Percentiles rank a stretch among this genome's conserved stretches.
phyloP scores from a whole-genome alignment of 2,329 filamentous ascomycete genomes.

The Fusarium nematophilum region DNA sequence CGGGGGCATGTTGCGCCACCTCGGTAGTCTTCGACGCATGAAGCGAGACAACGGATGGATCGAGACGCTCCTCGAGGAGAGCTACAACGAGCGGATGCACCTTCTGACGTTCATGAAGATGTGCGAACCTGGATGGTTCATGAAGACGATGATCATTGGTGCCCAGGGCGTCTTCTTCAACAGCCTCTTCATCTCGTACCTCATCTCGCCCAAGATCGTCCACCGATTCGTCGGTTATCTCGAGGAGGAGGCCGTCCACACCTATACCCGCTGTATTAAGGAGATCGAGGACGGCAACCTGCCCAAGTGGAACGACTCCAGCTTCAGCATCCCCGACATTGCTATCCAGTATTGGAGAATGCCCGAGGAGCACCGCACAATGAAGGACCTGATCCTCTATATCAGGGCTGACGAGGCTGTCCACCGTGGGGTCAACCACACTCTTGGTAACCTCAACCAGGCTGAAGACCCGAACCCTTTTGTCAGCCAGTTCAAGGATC shows the following conservation, averaged over 20 bases:
- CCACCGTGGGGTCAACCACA: slow-evolving; percentile 96
- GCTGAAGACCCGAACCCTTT: slow-evolving; percentile 93
- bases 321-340: slow-evolving; percentile 85
- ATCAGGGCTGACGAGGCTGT: slow-evolving; percentile 90
- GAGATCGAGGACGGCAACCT: slow-evolving; percentile 89
- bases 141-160: slow-evolving; percentile 90
- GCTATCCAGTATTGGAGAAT: slow-evolving; percentile 94
- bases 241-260: slow-evolving; percentile 96
- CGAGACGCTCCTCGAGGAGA: slow-evolving; percentile 89
- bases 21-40: slow-evolving; percentile 84
- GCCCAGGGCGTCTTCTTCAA: slow-evolving; percentile 99
- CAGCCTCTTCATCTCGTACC: slow-evolving; percentile 87
- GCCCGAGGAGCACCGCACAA: slow-evolving; percentile 82
- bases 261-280: slow-evolving; percentile 88
- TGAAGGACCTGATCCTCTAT: slow-evolving; percentile 89
- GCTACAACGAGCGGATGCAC: slow-evolving; percentile 95
- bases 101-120: slow-evolving; percentile 93
- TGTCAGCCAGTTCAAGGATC: slow-evolving; percentile 82
- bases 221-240: slow-evolving; percentile 98
- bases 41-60: slow-evolving; percentile 98
- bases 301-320: slow-evolving; percentile 78
- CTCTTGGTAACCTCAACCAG: slow-evolving; percentile 87
- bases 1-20: slow-evolving; percentile 90
- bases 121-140: slow-evolving; percentile 79
- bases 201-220: slow-evolving; percentile 86